Conservation (phyloP, 306 rosid genomes). For the Dalbergia oliveri region DNA sequence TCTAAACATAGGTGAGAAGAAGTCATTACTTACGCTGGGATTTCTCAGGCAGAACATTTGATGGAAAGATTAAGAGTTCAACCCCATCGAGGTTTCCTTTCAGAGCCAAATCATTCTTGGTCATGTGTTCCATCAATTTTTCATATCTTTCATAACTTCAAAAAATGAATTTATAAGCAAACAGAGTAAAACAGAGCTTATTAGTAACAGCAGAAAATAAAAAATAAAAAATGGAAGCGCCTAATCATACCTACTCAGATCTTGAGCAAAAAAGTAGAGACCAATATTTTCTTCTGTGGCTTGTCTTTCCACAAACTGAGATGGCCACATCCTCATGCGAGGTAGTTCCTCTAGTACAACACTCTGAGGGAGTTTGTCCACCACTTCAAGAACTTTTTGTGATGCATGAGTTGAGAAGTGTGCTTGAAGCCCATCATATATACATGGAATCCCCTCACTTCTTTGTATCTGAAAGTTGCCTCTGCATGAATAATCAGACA, state of each 20-base stretch:
- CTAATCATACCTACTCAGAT: conserved; percentile 29
- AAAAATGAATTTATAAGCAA: background rate
- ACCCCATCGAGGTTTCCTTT: conserved; percentile 43
- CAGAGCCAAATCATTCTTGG: conserved; percentile 47
- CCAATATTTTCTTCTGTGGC: conserved; percentile 45
- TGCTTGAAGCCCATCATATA: conserved; percentile 42
- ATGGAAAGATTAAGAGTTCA: conserved; percentile 50
- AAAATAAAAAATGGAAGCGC: background rate
- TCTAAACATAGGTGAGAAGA: background rate
- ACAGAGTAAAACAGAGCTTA: background rate
- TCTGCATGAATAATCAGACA: conserved; percentile 38
- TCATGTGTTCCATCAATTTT: conserved; percentile 42
- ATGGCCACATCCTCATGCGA: conserved; percentile 47
- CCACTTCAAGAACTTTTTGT: conserved; percentile 40
- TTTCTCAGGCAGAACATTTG: conserved; percentile 39
- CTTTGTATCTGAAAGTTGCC: conserved; percentile 38
- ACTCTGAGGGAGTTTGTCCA: conserved; percentile 33
- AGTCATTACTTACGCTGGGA: conserved; percentile 23
- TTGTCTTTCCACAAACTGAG: conserved; percentile 32
- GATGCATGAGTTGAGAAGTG: conserved; percentile 36
- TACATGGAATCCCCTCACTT: background rate
- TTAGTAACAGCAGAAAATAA: background rate
- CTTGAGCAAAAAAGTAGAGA: conserved; percentile 45
- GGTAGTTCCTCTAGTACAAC: conserved; percentile 44
- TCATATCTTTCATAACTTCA: conserved; percentile 38